Base-by-base conservation (phyloP, 2,329 filamentous ascomycete genomes). In the Cordyceps sp. region DNA sequence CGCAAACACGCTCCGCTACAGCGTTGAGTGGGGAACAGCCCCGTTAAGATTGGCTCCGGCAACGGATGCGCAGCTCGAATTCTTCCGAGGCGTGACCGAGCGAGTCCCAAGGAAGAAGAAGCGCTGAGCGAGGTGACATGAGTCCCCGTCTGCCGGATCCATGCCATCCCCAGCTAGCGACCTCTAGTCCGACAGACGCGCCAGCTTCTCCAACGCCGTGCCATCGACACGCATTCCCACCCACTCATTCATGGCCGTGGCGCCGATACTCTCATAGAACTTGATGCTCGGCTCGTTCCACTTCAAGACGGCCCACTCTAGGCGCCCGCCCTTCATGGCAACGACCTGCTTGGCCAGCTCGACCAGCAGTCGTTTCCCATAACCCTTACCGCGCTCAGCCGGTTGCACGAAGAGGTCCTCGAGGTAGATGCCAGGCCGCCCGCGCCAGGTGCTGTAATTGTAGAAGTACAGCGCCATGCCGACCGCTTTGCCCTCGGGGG, bases 361-460 rank as follows among this genome's bases (percentile, higher is more conserved):
- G 38, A 69, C 69, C 30, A 96, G 61, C 48, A 96, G 54, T 44
- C 64, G 60, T 54, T 77, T 80, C 25, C 86, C 88, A 49, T 88
- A 93, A 1, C 86, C 86, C 38, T 70, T 71, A 22, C 76, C 76
- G 4, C 90, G 65, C 44, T 79, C 74, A 28, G 60, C 59, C 1
- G 73, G 66, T 43, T 73, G 66, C 26, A 98, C 83, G 47, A 78
- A 93, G n/a, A 96, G 61, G 49, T 96, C 88, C 54, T 96, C 88
- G 24, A 96, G 74, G 54, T 92, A 93, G 47, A 98, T 80, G 3
- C 88, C 88, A 0, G 86, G 73, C 29, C 70, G 71, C n/a, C 80
- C 72, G 8, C 80, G 72, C 90, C 90, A 96, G 1, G 88, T 94
- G 48, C 77, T 84, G 58, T 93, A 96, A 58, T 88, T 96, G 64